Evolutionary conservation across 202 grass and related monocot genomes (phyloP).

Genomic region (Brachypodium distachyon): DNA sequence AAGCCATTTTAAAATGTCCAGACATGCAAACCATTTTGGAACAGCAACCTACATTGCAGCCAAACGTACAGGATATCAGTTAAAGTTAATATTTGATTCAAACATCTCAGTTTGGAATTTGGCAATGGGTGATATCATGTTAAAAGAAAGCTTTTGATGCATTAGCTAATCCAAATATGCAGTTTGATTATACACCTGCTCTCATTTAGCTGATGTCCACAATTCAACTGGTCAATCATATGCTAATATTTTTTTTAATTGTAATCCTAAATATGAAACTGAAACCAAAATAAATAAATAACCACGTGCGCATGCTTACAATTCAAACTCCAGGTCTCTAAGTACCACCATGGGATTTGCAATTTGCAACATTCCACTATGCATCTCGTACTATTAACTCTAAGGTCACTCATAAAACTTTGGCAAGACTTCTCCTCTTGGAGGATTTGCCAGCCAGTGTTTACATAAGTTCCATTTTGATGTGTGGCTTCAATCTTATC

Average conservation of each 20-base stretch:
- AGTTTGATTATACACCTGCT: neutral
- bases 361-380: neutral
- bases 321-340: neutral
- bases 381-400: neutral
- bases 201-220: neutral
- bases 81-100: neutral
- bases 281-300: neutral
- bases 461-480: neutral
- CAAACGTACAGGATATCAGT: conserved; percentile 1
- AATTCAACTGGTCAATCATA: neutral
- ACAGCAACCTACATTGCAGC: conserved; percentile 43
- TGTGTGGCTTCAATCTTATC: neutral
- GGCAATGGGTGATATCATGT: neutral
- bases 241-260: neutral
- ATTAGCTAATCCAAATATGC: neutral
- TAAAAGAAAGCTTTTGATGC: neutral
- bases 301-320: neutral
- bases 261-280: neutral
- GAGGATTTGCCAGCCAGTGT: neutral
- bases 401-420: neutral
- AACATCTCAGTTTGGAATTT: conserved; percentile 1
- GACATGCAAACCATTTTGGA: conserved; percentile 93
- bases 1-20: conserved; percentile 83
- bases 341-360: neutral
- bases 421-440: neutral